A percentile compares a stretch with the other conserved stretches of the same genome.
Conservation (phyloP, 2,329 filamentous ascomycete genomes). For the Penicillium sclerotiorum region DNA sequence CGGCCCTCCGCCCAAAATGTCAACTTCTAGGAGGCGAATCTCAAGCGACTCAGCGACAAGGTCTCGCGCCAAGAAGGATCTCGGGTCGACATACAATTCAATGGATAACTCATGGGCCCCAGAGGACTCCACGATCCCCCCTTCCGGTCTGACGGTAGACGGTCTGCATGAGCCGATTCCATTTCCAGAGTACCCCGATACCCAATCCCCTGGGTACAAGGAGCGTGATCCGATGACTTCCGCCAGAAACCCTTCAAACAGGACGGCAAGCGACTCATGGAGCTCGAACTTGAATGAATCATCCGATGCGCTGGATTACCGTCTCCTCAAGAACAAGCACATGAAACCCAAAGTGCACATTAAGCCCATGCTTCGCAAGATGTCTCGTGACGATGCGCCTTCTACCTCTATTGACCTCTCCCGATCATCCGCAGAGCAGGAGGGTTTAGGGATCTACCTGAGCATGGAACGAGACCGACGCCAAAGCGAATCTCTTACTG, state of each 20-base stretch:
- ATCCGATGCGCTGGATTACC: conserved; percentile 18
- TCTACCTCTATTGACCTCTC: conserved; percentile 57
- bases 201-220: conserved; percentile 8
- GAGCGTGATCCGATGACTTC: conserved; percentile 16
- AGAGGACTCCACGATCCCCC: conserved; percentile 8
- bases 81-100: conserved; percentile 4
- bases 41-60: conserved; percentile 19
- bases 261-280: conserved; percentile 16
- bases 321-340: conserved; percentile 23
- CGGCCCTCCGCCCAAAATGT: conserved; percentile 17
- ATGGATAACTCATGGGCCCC: conserved; percentile 10
- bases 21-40: conserved; percentile 14
- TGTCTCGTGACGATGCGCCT: conserved; percentile 52
- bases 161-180: conserved; percentile 13
- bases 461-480: conserved; percentile 33
- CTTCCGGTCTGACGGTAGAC: conserved; percentile 12
- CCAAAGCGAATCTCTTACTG: conserved; percentile 43
- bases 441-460: conserved; percentile 58
- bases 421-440: conserved; percentile 58
- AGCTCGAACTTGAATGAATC: conserved; percentile 15
- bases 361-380: conserved; percentile 59
- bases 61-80: conserved; percentile 9
- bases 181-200: conserved; percentile 20
- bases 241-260: conserved; percentile 10
- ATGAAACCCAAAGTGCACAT: conserved; percentile 46